phyloP scores from a whole-genome alignment of 129 eudicot genomes.

The Logfia minima region DNA sequence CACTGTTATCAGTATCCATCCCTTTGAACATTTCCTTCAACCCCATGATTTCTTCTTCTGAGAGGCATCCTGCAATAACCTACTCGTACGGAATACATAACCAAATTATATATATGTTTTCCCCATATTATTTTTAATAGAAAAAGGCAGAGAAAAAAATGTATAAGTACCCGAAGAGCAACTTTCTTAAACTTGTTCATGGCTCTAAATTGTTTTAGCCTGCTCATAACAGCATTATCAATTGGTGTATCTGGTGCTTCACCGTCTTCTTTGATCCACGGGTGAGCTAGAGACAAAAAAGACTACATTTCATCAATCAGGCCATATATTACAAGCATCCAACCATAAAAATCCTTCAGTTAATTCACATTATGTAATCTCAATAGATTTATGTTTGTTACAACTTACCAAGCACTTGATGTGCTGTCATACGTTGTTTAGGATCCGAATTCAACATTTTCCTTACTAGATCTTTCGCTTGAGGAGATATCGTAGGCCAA shows the following conservation, averaged over 20 bases:
- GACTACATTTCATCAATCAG: background rate
- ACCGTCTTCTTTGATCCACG: constrained; percentile 92
- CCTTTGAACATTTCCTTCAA: constrained; percentile 80
- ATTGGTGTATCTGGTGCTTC: constrained; percentile 91
- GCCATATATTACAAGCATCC: background rate
- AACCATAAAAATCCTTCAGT: background rate
- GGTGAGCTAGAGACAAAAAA: constrained; percentile 47
- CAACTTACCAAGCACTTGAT: constrained; percentile 65
- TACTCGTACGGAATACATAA: constrained; percentile 19
- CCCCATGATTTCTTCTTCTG: constrained; percentile 93
- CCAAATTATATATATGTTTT: background rate
- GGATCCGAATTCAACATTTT: constrained; percentile 76
- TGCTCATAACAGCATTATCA: constrained; percentile 81
- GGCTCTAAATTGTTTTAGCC: constrained; percentile 84
- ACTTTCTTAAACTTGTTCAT: constrained; percentile 89
- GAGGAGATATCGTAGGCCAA: constrained; percentile 70
- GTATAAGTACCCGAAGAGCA: constrained; percentile 63
- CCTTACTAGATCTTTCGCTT: constrained; percentile 71
- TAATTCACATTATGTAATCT: background rate
- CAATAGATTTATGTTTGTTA: background rate
- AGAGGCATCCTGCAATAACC: constrained; percentile 88
- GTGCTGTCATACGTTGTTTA: constrained; percentile 70
- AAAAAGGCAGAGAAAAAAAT: no score
- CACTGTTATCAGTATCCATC: constrained; percentile 76
- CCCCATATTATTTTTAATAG: background rate